Conservation (phyloP, 1,284 basidiomycete species). For the Naganishia cerealis region DNA sequence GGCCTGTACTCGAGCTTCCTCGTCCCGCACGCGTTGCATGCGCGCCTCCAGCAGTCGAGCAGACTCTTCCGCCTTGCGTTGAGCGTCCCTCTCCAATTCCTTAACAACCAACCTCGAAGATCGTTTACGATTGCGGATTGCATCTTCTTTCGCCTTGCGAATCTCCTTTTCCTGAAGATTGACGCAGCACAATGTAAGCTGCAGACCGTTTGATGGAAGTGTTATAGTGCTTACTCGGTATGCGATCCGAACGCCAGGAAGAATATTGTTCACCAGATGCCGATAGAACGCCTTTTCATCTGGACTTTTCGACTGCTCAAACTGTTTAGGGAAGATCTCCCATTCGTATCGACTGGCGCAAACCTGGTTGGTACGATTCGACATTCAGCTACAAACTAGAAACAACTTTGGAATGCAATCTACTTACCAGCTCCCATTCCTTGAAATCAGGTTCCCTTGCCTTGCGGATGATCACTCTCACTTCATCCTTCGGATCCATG, state of each 20-base stretch:
- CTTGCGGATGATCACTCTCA: slow-evolving; percentile 37
- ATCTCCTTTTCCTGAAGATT: slow-evolving; percentile 47
- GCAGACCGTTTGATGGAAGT: not conserved
- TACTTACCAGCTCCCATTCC: slow-evolving; percentile 56
- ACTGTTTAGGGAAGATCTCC: slow-evolving; percentile 56
- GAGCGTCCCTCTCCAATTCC: slow-evolving; percentile 57
- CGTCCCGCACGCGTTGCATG: slow-evolving; percentile 52
- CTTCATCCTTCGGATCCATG: slow-evolving; percentile 18
- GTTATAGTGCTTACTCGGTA: slow-evolving; percentile 46
- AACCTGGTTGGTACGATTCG: slow-evolving; percentile 44
- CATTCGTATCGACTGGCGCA: slow-evolving; percentile 58
- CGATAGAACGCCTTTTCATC: slow-evolving; percentile 58
- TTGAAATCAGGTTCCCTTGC: slow-evolving; percentile 48
- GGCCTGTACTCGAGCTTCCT: slow-evolving; percentile 44
- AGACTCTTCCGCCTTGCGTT: slow-evolving; percentile 50
- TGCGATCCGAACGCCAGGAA: slow-evolving; percentile 54
- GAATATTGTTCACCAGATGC: slow-evolving; percentile 53
- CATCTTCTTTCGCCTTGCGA: slow-evolving; percentile 53
- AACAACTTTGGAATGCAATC: not conserved
- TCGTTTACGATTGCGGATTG: slow-evolving; percentile 57
- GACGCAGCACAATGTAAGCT: not conserved
- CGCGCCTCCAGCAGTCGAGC: slow-evolving; percentile 55
- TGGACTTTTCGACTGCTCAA: slow-evolving; percentile 55
- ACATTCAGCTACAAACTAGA: not conserved
- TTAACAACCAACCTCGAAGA: slow-evolving; percentile 58